Evolutionary conservation across 176 grass and related monocot genomes (phyloP).

Genomic region (Poa pratensis): DNA sequence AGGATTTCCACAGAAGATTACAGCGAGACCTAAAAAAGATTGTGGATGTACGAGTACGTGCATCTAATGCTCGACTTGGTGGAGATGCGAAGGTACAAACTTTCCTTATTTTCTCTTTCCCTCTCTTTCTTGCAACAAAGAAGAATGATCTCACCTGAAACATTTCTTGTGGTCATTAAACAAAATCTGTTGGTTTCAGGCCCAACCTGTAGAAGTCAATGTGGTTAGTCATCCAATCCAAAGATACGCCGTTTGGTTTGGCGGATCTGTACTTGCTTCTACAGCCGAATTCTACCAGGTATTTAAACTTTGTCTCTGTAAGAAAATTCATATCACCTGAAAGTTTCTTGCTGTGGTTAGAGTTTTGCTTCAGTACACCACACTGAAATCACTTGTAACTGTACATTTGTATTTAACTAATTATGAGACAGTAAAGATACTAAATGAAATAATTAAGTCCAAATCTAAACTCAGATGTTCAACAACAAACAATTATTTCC

Average conservation of each 20-base stretch:
- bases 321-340: slow-evolving; percentile 17
- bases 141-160: background rate
- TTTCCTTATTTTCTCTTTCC: slow-evolving; percentile 37
- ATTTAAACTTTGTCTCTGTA: slow-evolving; percentile 40
- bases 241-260: slow-evolving; percentile 98
- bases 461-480: background rate
- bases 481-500: background rate
- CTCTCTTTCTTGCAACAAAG: background rate
- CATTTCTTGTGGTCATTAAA: background rate
- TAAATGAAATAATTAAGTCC: background rate
- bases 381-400: background rate
- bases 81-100: slow-evolving; percentile 70
- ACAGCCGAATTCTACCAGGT: slow-evolving; percentile 96
- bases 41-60: slow-evolving; percentile 74
- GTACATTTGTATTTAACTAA: background rate
- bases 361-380: background rate
- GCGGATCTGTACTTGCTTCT: slow-evolving; percentile 97
- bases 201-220: slow-evolving; percentile 95
- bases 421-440: background rate
- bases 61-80: slow-evolving; percentile 60
- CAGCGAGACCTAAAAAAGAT: slow-evolving; percentile 97
- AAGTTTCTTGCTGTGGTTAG: background rate
- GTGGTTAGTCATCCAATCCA: slow-evolving; percentile 96
- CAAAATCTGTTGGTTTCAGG: slow-evolving; percentile 48
- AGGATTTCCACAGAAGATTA: slow-evolving; percentile 98